These are phyloP conservation scores for Fraxinus latifolia DNA, from an alignment of 305 asterid species.

Conservation along the genomic window DNA sequence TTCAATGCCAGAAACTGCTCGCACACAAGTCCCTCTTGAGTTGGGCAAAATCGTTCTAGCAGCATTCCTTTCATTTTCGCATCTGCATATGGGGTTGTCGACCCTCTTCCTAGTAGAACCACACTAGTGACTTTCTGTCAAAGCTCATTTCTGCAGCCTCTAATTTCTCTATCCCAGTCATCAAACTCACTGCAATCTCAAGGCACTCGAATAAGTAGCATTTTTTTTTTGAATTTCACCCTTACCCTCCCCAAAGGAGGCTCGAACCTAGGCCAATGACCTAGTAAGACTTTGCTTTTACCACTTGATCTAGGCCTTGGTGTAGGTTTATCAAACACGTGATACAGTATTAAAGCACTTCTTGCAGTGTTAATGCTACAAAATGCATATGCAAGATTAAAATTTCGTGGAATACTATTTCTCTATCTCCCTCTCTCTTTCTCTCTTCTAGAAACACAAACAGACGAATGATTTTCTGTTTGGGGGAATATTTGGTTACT, in stretches of 20 bases:
- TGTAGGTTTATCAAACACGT: neutral
- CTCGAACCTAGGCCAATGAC: neutral
- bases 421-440: neutral
- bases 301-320: neutral
- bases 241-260: neutral
- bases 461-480: neutral
- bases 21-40: neutral
- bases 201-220: neutral
- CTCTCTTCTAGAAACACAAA: neutral
- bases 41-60: too few species aligned
- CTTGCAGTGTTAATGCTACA: neutral
- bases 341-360: neutral
- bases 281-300: neutral
- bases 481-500: neutral
- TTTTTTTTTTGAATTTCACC: neutral
- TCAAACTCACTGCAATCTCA: neutral
- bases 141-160: neutral
- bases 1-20: neutral
- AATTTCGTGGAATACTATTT: neutral
- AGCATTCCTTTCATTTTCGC: neutral
- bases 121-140: neutral
- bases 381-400: neutral
- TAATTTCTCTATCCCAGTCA: neutral
- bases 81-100: neutral
- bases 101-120: neutral